These are phyloP conservation scores for Blumeria hordei DNA, from an alignment of 2,329 filamentous ascomycete genomes.

Conservation along the genomic window DNA sequence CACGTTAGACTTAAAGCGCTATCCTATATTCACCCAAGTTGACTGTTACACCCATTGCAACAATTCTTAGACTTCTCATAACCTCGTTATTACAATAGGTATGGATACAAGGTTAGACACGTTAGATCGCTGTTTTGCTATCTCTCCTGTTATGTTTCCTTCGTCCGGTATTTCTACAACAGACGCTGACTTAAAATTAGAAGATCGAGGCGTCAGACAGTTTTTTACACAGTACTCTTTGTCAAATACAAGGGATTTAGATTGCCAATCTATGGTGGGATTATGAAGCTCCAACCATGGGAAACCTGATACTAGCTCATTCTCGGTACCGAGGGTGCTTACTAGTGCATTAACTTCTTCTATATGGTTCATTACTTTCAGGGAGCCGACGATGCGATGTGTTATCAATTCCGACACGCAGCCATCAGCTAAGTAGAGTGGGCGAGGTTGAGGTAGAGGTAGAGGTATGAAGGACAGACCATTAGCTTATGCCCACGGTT, in stretches of 20 bases:
- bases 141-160: not conserved
- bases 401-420: not conserved
- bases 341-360: not conserved
- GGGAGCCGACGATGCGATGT: not conserved
- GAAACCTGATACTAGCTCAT: not conserved
- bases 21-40: too few relatives aligned
- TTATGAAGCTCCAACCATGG: not conserved
- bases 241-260: not conserved
- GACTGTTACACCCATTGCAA: too few relatives aligned
- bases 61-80: too few relatives aligned
- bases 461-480: not conserved
- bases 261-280: not conserved
- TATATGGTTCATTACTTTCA: not conserved
- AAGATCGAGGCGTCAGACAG: not conserved
- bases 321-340: not conserved
- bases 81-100: too few relatives aligned
- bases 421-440: not conserved
- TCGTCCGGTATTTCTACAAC: not conserved
- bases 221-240: not conserved
- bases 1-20: too few relatives aligned
- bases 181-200: not conserved
- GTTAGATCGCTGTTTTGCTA: too few relatives aligned
- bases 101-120: too few relatives aligned
- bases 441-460: not conserved
- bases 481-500: not conserved